Base-by-base conservation (phyloP, 805 yeast genomes). In the Candida tallmaniae region DNA sequence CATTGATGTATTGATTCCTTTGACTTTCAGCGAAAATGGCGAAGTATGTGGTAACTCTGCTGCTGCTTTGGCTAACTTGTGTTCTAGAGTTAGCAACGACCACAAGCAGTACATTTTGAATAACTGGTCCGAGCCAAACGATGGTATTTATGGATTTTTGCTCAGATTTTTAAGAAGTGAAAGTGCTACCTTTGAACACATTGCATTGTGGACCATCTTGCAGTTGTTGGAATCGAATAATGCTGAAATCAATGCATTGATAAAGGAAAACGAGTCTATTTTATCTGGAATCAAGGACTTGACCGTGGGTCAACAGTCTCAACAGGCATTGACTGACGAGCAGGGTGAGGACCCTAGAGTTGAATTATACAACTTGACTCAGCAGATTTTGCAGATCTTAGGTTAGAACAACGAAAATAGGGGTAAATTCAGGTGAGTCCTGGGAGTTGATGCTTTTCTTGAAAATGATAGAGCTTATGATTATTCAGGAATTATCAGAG, bases 11-110 rank as follows among this genome's bases (percentile, higher is more conserved):
- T 73, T 93, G 44, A 80, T 93, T 39, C 98, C 98, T 23, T 74
- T 93, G 56, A 93, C 97, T 2, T 78, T 76, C 48, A 83, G 94
- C 27, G 74, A 74, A 36, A 88, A 88, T 56, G 83, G 88, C 39
- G 98, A 94, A 62, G 97, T 93, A 12, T 93, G 96, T 58, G 98
- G 98, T 38, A 93, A 93, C 60, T 84, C 96, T 2, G 98, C 97
- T 11, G 98, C 98, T 23, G 97, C 98, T 2, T 73, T 93, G 46
- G 98, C 98, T 20, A 93, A 93, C 55, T 68, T 93, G 48, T 87
- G 96, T 47, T 88, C 97, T 4, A 78, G 96, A 61, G 86, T 90
- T 23, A 56, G 66, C 12, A 76, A 75, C 48, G 89, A 86, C 48
- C 89, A 89, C 59, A 73, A 79, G 39, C 66, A 62, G 35, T 80